These are phyloP conservation scores for Salvia rosmarinus DNA, from an alignment of 257 asterid genomes.

Conservation along the genomic window DNA sequence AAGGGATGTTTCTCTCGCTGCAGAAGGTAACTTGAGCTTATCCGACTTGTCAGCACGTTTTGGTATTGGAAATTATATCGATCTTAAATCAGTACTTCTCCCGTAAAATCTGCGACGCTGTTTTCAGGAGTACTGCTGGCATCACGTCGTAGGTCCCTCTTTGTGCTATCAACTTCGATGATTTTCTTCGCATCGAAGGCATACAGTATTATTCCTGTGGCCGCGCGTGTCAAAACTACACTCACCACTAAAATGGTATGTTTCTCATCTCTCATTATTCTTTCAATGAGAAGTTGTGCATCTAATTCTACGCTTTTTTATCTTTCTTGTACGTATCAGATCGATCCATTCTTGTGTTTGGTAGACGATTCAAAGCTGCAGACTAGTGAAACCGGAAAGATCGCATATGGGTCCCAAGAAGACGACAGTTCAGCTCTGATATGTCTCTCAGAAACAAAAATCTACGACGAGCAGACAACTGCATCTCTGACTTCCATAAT, in stretches of 20 bases:
- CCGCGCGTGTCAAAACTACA: conserved; percentile 54
- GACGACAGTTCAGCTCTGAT: conserved; percentile 66
- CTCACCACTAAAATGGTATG: conserved; percentile 61
- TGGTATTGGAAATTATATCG: neutral
- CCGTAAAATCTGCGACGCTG: conserved; percentile 4
- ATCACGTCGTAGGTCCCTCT: conserved; percentile 91
- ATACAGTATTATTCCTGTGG: conserved; percentile 63
- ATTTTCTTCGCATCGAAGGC: conserved; percentile 86
- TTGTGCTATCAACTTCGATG: conserved; percentile 80
- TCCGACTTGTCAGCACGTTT: neutral
- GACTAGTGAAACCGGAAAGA: conserved; percentile 49
- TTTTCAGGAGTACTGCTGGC: conserved; percentile 75
- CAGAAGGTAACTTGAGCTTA: conserved; percentile 56
- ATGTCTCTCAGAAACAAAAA: conserved; percentile 66
- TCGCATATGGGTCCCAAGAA: conserved; percentile 74
- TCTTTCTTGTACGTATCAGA: conserved; percentile 53
- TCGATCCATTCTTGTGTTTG: conserved; percentile 85
- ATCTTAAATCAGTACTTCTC: neutral
- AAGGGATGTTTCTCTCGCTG: conserved; percentile 59
- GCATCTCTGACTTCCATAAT: conserved; percentile 73
- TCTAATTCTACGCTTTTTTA: neutral
- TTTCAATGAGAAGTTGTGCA: neutral
- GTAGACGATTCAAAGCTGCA: conserved; percentile 86
- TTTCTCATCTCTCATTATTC: conserved; percentile 27
- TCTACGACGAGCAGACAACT: conserved; percentile 60